Base-by-base conservation (phyloP, 257 asterid species). In the Salvia hispanica region DNA sequence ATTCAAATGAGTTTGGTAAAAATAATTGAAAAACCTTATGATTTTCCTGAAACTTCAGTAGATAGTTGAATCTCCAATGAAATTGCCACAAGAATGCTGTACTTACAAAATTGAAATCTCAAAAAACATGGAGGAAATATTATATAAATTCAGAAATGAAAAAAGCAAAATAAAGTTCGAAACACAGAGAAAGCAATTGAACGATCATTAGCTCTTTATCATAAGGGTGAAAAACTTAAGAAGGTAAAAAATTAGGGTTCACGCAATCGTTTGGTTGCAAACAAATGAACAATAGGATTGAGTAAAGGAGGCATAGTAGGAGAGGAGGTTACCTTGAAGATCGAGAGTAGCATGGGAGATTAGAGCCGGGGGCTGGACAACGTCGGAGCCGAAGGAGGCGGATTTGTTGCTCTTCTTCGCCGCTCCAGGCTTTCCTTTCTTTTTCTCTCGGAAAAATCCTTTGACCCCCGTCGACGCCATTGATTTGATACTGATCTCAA, bases 401-500 rank as follows among this genome's bases (percentile, higher is more conserved):
- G 92, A 74, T 5, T 63, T 65, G 66, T 73, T 84, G 13, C 82
- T 55, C 59, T 81, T 69, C 56, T 69, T 86, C 0, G 77, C 61
- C 47, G 77, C 37, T 57, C 74, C 76, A 3, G 83, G 48, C 76
- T 78, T 82, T 3, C 89, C n/a, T 36, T 58, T 73, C 79, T 81
- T 86, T 83, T 82, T 85, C 86, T 82, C 95, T 71, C 77, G 74
- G 81, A 73, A 93, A 86, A 82, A 86, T 51, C 92, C 97, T 77
- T 83, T 88, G 70, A 93, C 78, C 55, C 77, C 88, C 16, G 86
- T 61, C 64, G 88, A 80, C 58, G 85, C 72, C 80, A 79, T 79
- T 52, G 64, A 7, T 14, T 33, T 33, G 47, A 0, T 34, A 18
- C 12, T 7, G 14, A 4, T 39, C 14, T n/a, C 2, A n/a, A 18